Evolutionary conservation across 768 basidiomycete genomes (phyloP).

Genomic region (Tricholoma sp.): DNA sequence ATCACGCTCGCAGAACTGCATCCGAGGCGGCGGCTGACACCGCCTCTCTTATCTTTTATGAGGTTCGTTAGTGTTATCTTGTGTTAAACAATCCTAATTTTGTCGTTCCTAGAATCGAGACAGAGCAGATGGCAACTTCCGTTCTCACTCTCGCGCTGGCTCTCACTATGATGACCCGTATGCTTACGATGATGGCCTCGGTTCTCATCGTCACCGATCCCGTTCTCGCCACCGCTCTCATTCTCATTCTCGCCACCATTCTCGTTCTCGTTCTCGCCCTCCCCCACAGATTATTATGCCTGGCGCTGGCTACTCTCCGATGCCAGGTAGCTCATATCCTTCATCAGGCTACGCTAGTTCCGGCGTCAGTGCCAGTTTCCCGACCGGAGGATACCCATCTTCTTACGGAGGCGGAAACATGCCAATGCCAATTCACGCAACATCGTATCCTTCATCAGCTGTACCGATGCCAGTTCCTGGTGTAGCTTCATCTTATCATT

Average conservation of each 20-base stretch:
- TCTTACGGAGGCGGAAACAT: conserved; percentile 19
- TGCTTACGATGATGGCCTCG: conserved; percentile 30
- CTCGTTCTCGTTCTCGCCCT: conserved; percentile 31
- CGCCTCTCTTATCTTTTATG: conserved; percentile 53
- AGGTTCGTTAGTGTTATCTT: conserved; percentile 27
- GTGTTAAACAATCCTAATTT: conserved; percentile 1
- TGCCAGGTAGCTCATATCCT: conserved; percentile 5
- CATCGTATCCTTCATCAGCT: conserved; percentile 18
- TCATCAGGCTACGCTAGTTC: conserved; percentile 10
- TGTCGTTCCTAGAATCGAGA: conserved; percentile 25
- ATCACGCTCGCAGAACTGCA: conserved; percentile 43
- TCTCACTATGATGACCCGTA: conserved; percentile 32
- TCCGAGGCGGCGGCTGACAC: conserved; percentile 68
- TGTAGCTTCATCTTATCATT: conserved; percentile 21
- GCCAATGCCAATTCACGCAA: conserved; percentile 18
- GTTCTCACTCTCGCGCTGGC: conserved; percentile 23
- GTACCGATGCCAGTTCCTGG: conserved; percentile 14
- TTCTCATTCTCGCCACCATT: conserved; percentile 28
- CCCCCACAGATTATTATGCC: conserved; percentile 12
- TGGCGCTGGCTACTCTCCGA: not conserved
- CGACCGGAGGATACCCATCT: conserved; percentile 18
- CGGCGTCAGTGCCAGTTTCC: conserved; percentile 7
- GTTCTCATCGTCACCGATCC: conserved; percentile 22
- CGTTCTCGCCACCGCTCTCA: conserved; percentile 32
- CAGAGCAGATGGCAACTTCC: conserved; percentile 22